A percentile compares a stretch with the other conserved stretches of the same genome.
phyloP scores from a whole-genome alignment of 108 stramenopile species.

The Cyclotella atomus region DNA sequence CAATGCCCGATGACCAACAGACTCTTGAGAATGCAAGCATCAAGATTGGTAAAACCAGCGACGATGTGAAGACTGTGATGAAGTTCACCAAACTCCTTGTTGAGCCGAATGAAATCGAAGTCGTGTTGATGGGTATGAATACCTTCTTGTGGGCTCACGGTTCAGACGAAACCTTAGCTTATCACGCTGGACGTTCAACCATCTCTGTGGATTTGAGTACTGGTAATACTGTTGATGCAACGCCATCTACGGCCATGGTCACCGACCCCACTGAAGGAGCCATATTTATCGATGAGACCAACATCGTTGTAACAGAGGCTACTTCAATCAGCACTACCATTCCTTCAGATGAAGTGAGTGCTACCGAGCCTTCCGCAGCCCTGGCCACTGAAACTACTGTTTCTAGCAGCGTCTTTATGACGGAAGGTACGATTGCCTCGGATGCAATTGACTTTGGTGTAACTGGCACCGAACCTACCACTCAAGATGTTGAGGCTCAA shows the following conservation, averaged over 20 bases:
- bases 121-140: constrained; percentile 30
- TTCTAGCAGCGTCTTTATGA: neutral
- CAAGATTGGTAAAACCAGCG: constrained; percentile 35
- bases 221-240: neutral
- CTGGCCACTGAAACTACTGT: neutral
- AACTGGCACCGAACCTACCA: neutral
- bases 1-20: constrained; percentile 46
- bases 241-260: neutral
- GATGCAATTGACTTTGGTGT: neutral
- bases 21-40: constrained; percentile 61
- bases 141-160: constrained; percentile 58
- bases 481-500: neutral
- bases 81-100: constrained; percentile 64
- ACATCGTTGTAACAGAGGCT: neutral
- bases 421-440: neutral
- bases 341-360: neutral
- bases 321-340: neutral
- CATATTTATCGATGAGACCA: neutral
- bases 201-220: constrained; percentile 2
- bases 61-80: constrained; percentile 28
- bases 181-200: constrained; percentile 24
- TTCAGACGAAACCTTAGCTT: constrained; percentile 35
- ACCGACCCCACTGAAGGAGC: neutral
- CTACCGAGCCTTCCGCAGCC: neutral
- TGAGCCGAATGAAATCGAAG: constrained; percentile 53